Evolutionary conservation across 768 basidiomycete species (phyloP), one percentile per base, ranked within the genome.

Genomic region (Coprinopsis marcescibilis): DNA sequence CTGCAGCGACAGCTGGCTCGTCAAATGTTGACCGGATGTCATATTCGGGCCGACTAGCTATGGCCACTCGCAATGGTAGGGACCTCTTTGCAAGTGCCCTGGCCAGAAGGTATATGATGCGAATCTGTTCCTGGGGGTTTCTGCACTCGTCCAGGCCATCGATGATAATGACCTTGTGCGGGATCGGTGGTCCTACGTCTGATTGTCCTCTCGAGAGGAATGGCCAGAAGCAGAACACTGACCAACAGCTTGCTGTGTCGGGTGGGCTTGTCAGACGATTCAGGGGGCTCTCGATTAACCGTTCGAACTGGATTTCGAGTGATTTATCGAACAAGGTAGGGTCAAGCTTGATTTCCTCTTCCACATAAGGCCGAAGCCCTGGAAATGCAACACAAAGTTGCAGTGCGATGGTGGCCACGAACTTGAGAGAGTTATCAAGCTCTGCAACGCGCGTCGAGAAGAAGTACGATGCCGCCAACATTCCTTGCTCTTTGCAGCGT

Each of bases 111-210:
- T 20, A 21, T 4, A 45, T 32, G 8, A 45, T 5, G 17, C 17
- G 29, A 5, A 45, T 7, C 17, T 32, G 29, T 15, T 45, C 30
- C 5, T 4, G 5, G 6, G 32, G 10, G n/a, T 34, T 21, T 8
- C 43, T 29, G 21, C 51, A 52, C 20, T 52, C 51, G 36, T 52
- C 51, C 23, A 52, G 32, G 3, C 51, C 51, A 36, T 52, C 51
- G 23, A 52, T 45, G 2, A 52, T 19, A 8, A 52, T 25, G 10
- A 39, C 7, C 7, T 36, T 17, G 15, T 10, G 7, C 8, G 35
- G 19, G 8, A 17, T 11, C 25, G 38, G 11, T 8, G 6, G 11
- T 8, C 20, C 6, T 10, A 5, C 20, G 21, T 10, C 25, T 11
- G 17, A 15, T 20, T 10, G 21, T 10, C 25, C 20, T 5, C 11